These are phyloP conservation scores for Fusarium temperatum DNA, from an alignment of 2,329 filamentous ascomycete species.

Conservation along the genomic window DNA sequence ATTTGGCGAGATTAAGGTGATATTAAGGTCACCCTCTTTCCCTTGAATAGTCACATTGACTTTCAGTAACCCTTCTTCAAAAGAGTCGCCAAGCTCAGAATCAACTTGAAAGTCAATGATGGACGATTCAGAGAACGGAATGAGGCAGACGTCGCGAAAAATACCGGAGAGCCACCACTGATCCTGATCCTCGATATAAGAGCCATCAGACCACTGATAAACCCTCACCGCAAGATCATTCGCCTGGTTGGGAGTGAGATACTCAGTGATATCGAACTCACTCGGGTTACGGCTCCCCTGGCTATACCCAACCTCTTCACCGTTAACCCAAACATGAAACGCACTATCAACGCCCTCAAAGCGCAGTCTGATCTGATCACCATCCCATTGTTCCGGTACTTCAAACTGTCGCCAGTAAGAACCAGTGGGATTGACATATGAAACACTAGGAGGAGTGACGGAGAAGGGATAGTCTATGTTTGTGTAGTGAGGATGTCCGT, in stretches of 20 bases:
- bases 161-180: constrained; percentile 72
- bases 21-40: constrained; percentile 51
- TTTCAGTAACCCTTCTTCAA: constrained; percentile 61
- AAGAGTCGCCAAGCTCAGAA: constrained; percentile 62
- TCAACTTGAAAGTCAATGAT: constrained; percentile 57
- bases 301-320: constrained; percentile 72
- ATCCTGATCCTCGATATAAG: constrained; percentile 76
- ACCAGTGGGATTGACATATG: constrained; percentile 72
- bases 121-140: constrained; percentile 64
- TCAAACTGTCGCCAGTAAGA: constrained; percentile 68
- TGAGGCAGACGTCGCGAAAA: constrained; percentile 73
- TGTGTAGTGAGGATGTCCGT: constrained; percentile 74
- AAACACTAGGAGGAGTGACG: constrained; percentile 71
- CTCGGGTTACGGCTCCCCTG: constrained; percentile 77
- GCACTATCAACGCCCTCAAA: constrained; percentile 81
- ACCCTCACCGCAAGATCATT: constrained; percentile 73
- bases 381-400: constrained; percentile 57
- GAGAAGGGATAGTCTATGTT: constrained; percentile 75
- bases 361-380: constrained; percentile 68
- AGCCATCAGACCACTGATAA: constrained; percentile 77
- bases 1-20: constrained; percentile 50
- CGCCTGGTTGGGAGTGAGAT: constrained; percentile 53
- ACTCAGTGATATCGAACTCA: constrained; percentile 74
- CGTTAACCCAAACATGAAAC: constrained; percentile 77
- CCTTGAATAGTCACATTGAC: constrained; percentile 59